Base-by-base conservation (phyloP, 2,329 filamentous ascomycete species). In the Chaetothyriales sp. region DNA sequence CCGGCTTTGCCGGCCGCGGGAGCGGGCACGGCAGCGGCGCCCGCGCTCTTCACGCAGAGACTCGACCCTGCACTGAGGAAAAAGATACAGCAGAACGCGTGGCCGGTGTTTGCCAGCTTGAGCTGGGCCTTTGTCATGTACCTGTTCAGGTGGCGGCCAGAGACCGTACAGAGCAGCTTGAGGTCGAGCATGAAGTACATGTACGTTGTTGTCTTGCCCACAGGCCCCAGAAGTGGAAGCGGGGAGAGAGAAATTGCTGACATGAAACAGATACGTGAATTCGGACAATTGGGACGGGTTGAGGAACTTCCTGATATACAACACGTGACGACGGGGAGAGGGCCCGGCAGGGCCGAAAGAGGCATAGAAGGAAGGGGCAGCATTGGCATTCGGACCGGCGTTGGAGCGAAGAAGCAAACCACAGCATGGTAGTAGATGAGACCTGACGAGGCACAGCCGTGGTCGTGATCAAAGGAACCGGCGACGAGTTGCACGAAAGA, bases 171-270 rank as follows among this genome's bases (percentile, higher is more conserved):
- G 76, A 81, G 83, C 54, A 95, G 89, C 68, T 71, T 98, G 74
- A 79, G 88, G 67, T 89, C 82, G 70, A 95, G 89, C 73, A 98
- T 98, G 92, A 86, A 81, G 62, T 98, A 98, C 65, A 95, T 98
- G 74, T 98, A 90, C 53, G 51, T 52, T 45, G 44, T 46, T 2
- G 43, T 46, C 20, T 19, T 43, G 18, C 18, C 19, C 18, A 49
- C 47, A 51, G 22, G 19, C 48, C 48, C 10, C 19, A 33, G n/a
- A 50, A 50, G 22, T 8, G 1, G 19, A 2, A n/a, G n/a, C n/a
- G 5, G 4, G 18, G 13, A 22, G 13, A 46, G 25, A 19, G 5
- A 9, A 29, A 22, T 13, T 18, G 18, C 43, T 22, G 18, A 18
- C 49, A 51, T 44, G 44, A 28, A 47, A 43, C 60, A 83, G 80